phyloP scores from a whole-genome alignment of 2,329 filamentous ascomycete genomes.

The Trichoderma sp. region DNA sequence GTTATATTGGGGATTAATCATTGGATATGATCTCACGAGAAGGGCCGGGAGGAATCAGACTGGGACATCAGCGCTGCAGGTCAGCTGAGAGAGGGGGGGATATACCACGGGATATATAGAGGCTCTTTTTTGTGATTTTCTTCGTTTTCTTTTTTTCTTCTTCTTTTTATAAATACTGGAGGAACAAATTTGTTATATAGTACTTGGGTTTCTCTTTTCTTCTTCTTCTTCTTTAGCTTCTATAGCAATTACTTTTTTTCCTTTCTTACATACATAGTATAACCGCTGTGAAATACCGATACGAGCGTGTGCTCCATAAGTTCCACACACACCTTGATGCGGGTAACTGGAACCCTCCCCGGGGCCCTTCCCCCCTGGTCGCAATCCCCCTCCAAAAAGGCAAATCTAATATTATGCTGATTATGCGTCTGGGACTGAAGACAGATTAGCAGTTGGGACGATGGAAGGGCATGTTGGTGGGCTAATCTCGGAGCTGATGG shows the following conservation, averaged over 20 bases:
- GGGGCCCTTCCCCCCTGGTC: background rate
- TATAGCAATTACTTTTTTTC: background rate
- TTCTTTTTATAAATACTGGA: background rate
- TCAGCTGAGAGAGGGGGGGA: conserved; percentile 10
- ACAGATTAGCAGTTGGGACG: background rate
- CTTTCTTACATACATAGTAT: background rate
- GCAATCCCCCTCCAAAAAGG: background rate
- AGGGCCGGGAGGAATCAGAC: conserved; percentile 1
- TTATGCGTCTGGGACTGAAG: conserved; percentile 3
- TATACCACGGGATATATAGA: conserved; percentile 17
- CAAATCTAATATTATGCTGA: conserved; percentile 8
- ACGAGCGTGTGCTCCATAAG: background rate
- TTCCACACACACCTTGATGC: conserved; percentile 3
- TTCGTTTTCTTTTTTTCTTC: background rate
- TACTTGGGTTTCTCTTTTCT: background rate
- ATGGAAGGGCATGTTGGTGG: background rate
- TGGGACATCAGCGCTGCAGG: conserved; percentile 7
- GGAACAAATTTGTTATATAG: background rate
- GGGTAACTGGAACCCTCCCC: background rate
- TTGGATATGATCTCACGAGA: conserved; percentile 14
- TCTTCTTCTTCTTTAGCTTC: background rate
- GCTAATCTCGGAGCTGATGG: background rate
- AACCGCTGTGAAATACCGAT: background rate
- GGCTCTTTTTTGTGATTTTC: background rate
- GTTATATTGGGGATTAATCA: conserved; percentile 2